Base-by-base conservation (phyloP, 495 filamentous ascomycete genomes). In the Tuber magnatum region DNA sequence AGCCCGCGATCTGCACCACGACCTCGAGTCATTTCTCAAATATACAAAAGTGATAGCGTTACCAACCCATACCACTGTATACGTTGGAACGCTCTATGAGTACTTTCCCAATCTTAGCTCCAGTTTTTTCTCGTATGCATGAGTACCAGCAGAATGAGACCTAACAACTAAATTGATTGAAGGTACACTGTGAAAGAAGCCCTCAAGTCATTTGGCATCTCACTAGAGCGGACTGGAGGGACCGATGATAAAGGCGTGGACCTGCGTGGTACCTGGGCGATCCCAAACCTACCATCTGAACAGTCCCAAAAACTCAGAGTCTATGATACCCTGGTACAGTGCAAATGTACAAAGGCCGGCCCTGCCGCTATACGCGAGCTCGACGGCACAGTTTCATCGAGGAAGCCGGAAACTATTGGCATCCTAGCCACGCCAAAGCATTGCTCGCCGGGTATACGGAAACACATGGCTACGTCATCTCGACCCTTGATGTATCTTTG, bases 221-320 rank as follows among this genome's bases (percentile, higher is more conserved):
- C 81, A 42, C 87, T 97, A 7, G 85, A 86, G 69, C 91, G 93
- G 68, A 88, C 91, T 24, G 95, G 95, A 77, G 91, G 92, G 51
- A 85, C 85, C 41, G 88, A 88, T 24, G 94, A 98, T 84, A 85
- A 84, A 71, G 94, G 94, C 44, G 92, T 97, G 81, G 94, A 98
- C 83, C 87, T 97, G 0, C 84, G 93, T 3, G 94, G 94, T 38
- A 88, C 88, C 28, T 98, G 94, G 94, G 83, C 86, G 83, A 93
- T 10, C 89, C 90, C 16, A 84, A 85, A 7, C 51, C 81, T 75
- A 68, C 79, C 81, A 71, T 83, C 71, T 20, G 73, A 80, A 32
- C 41, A 71, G 6, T 40, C 70, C n/a, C 32, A 77, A 18, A 73
- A 28, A 70, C 41, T 71, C 24, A 73, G 74, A 40, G 24, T 70